These are phyloP conservation scores for Lecanicillium sp. DNA, from an alignment of 2,329 filamentous ascomycete genomes.

Conservation along the genomic window DNA sequence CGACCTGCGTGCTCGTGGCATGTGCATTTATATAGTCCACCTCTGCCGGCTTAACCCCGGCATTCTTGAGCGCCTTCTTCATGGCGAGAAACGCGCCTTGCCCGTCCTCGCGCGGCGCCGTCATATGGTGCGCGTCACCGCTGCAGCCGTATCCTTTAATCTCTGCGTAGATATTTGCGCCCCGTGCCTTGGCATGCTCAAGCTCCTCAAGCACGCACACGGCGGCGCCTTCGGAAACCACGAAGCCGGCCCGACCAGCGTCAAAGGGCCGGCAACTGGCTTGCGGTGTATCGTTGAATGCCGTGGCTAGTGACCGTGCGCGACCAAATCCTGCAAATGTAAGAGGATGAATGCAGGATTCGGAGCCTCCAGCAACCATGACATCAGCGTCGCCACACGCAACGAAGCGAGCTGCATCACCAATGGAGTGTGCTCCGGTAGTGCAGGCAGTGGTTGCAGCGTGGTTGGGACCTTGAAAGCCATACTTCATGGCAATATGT, in stretches of 20 bases:
- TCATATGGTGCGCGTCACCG: conserved; percentile 89
- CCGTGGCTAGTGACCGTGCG: conserved; percentile 75
- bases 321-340: conserved; percentile 87
- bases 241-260: conserved; percentile 69
- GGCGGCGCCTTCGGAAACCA: conserved; percentile 86
- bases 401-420: conserved; percentile 89
- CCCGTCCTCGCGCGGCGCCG: conserved; percentile 76
- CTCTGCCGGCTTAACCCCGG: conserved; percentile 55
- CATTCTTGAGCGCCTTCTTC: conserved; percentile 70
- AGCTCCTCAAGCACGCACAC: conserved; percentile 84
- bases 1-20: conserved; percentile 78
- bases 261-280: conserved; percentile 84
- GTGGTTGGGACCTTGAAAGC: conserved; percentile 86
- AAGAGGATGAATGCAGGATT: conserved; percentile 92
- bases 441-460: conserved; percentile 91
- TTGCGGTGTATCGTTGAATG: conserved; percentile 64
- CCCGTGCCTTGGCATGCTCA: conserved; percentile 73
- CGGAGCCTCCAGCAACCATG: conserved; percentile 92
- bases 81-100: conserved; percentile 77
- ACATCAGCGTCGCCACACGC: conserved; percentile 85
- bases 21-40: conserved; percentile 96
- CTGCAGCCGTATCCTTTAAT: conserved; percentile 83
- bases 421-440: conserved; percentile 88
- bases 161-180: conserved; percentile 81
- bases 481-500: conserved; percentile 87